These are phyloP conservation scores for Furcasterigmium sp. DNA, from an alignment of 2,329 filamentous ascomycete species.

Conservation along the genomic window DNA sequence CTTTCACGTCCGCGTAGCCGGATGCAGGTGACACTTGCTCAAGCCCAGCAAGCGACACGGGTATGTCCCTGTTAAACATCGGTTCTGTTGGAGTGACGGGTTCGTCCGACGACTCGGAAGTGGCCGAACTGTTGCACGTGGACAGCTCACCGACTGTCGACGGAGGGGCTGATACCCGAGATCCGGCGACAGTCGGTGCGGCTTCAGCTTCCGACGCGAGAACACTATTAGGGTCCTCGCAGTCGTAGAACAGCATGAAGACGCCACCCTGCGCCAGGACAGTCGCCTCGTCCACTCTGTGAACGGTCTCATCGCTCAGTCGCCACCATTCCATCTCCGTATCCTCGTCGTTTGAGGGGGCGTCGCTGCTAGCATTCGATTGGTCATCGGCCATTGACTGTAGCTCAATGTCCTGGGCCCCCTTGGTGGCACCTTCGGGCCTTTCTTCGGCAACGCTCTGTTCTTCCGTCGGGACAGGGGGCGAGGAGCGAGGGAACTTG, in stretches of 20 bases:
- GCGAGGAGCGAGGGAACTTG: constrained; percentile 48
- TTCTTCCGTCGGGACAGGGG: constrained; percentile 10
- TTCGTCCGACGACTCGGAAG: neutral
- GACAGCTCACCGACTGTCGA: too few species aligned
- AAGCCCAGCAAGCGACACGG: neutral
- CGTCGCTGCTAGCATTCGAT: neutral
- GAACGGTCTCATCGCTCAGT: constrained; percentile 84
- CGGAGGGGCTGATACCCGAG: neutral
- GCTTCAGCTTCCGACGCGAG: constrained; percentile 23
- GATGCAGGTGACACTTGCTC: neutral
- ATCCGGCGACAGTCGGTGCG: neutral
- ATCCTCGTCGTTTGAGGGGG: constrained; percentile 13
- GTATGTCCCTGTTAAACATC: too few species aligned
- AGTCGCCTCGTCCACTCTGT: constrained; percentile 63
- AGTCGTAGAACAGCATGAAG: constrained; percentile 97
- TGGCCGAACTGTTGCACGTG: neutral
- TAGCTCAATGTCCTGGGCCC: neutral
- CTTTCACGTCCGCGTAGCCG: too few species aligned
- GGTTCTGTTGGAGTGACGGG: neutral
- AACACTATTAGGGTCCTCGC: constrained; percentile 50
- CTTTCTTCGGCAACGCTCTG: constrained; percentile 2
- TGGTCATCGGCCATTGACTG: neutral
- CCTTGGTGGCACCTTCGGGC: neutral
- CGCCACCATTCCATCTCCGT: constrained; percentile 71
- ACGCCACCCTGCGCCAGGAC: constrained; percentile 75